Evolutionary conservation across 208 protist species (phyloP), one percentile per base, ranked within the genome.

Genomic region (Acanthamoeba castellanii): DNA sequence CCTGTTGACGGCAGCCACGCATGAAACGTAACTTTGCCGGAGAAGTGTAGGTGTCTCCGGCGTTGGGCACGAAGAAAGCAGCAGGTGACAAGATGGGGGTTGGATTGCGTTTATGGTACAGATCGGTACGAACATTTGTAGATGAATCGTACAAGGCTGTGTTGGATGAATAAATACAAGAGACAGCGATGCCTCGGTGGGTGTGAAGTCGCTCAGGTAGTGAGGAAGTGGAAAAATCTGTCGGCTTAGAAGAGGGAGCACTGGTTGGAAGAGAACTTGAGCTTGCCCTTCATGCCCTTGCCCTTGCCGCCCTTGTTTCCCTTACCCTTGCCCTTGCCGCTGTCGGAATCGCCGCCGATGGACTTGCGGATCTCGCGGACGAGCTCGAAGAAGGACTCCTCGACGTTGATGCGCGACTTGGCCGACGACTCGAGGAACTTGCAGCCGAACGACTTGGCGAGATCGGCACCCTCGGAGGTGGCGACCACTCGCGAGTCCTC

Each of bases 401-500:
- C 74, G 88, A 97, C 93, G 50, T 95, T 96, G 57, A 88, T 74
- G n/a, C 66, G n/a, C 14, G 30, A 55, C 90, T 96, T 97, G 13
- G 96, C 96, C 64, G 82, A 95, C 64, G 95, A 55, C 92, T 97
- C 96, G 16, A 97, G 42, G 78, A 96, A 96, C 7, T 45, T 27
- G 72, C 61, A 94, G 30, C 82, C 82, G 88, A 96, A 96, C 81
- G 82, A 74, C 25, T 96, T 93, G 52, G 96, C 96, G 0, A 96
- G 55, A 16, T 55, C 70, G 16, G 74, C 30, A 9, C 95, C 96
- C 42, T 96, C 82, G 18, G 82, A 45, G 16, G 59, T 74, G 13
- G 78, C 66, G 37, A 96, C 95, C 16, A 81, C 88, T 20, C 88
- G 72, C n/a, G 47, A 7, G 25, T 95, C 93, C 55, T 95, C 92